Conservation (phyloP, 2,329 filamentous ascomycete genomes). For the Ophiostoma triangulosporum region DNA sequence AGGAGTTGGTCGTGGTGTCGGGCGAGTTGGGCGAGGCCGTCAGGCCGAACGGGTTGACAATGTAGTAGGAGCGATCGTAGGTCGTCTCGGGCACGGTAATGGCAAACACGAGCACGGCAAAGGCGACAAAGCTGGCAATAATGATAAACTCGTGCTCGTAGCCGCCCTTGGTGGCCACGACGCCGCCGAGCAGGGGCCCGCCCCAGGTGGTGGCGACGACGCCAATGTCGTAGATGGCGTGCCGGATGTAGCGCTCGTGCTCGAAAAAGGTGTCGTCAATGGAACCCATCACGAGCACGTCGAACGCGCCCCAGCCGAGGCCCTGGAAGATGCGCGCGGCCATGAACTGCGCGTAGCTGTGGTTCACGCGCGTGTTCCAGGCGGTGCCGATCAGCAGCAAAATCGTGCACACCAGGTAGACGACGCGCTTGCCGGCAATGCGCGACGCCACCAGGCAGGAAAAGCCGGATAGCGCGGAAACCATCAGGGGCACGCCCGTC, state of each 20-base stretch:
- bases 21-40: no score
- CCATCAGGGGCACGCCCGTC: slow-evolving; percentile 38
- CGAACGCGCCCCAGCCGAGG: slow-evolving; percentile 45
- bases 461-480: slow-evolving; percentile 34
- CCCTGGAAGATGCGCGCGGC: slow-evolving; percentile 40
- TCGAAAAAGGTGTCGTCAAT: slow-evolving; percentile 46
- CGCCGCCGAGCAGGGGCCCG: slow-evolving; percentile 38
- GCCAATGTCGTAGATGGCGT: slow-evolving; percentile 32
- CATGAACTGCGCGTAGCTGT: slow-evolving; percentile 30
- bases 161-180: slow-evolving; percentile 10
- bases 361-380: not conserved
- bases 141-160: slow-evolving; percentile 36
- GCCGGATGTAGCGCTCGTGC: slow-evolving; percentile 35
- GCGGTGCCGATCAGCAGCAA: slow-evolving; percentile 33
- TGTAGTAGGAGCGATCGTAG: slow-evolving; percentile 30
- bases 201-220: slow-evolving; percentile 37
- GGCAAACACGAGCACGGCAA: slow-evolving; percentile 27
- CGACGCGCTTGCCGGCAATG: slow-evolving; percentile 37
- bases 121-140: slow-evolving; percentile 32
- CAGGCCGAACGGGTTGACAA: no score
- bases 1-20: slow-evolving; percentile 16
- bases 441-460: slow-evolving; percentile 29
- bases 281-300: slow-evolving; percentile 36
- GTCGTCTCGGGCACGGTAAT: slow-evolving; percentile 39
- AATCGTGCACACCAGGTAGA: slow-evolving; percentile 34